Percentiles rank a stretch among this genome's conserved stretches.
These are phyloP conservation scores for Epichloe coenophiala DNA, from an alignment of 2,329 filamentous ascomycete species.

Conservation along the genomic window DNA sequence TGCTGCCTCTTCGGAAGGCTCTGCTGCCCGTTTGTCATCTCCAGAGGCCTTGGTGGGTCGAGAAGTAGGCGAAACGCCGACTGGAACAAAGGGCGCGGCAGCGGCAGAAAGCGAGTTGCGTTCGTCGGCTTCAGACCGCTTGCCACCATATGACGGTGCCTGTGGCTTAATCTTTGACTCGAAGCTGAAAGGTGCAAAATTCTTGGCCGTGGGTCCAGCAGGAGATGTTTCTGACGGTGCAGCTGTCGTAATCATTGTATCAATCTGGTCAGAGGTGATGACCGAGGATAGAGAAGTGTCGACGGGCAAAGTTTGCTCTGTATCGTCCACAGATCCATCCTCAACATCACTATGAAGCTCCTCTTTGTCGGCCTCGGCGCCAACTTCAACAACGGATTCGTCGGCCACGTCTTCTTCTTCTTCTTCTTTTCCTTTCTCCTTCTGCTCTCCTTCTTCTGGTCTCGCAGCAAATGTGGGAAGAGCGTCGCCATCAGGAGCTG, in stretches of 20 bases:
- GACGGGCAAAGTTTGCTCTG: conserved; percentile 26
- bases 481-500: conserved; percentile 52
- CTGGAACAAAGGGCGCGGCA: conserved; percentile 53
- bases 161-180: conserved; percentile 34
- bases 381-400: not conserved
- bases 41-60: conserved; percentile 1
- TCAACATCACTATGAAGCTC: not conserved
- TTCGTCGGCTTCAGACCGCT: conserved; percentile 24
- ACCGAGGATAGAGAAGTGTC: conserved; percentile 43
- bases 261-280: conserved; percentile 36
- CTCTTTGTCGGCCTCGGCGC: not conserved
- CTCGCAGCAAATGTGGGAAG: conserved; percentile 61
- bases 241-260: conserved; percentile 37
- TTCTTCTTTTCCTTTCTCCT: conserved; percentile 5
- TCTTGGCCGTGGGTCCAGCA: conserved; percentile 32
- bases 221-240: conserved; percentile 40
- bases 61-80: conserved; percentile 18
- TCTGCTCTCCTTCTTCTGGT: conserved; percentile 13
- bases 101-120: conserved; percentile 48
- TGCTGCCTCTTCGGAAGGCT: not conserved
- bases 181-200: conserved; percentile 45
- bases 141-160: conserved; percentile 35
- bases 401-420: not conserved
- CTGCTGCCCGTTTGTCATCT: not conserved
- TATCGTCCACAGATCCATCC: conserved; percentile 21